Conservation (phyloP, 495 filamentous ascomycete genomes). For the Penicillium pulvis region DNA sequence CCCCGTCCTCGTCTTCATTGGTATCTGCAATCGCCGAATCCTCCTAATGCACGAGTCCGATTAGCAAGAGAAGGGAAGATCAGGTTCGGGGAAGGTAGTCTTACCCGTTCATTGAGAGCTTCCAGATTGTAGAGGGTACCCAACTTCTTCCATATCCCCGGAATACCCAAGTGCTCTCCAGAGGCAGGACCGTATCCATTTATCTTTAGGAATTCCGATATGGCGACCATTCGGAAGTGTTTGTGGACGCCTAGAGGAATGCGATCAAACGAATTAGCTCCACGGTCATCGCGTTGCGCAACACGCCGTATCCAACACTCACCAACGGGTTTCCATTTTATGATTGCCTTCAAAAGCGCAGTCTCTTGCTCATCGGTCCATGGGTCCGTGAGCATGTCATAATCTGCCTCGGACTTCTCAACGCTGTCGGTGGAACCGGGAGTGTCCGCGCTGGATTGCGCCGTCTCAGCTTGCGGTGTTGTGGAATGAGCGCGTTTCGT, state of each 20-base stretch:
- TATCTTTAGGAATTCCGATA: constrained; percentile 81
- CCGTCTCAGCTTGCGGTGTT: constrained; percentile 42
- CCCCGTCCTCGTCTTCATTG: constrained; percentile 61
- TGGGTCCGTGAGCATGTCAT: constrained; percentile 61
- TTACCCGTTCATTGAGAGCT: constrained; percentile 81
- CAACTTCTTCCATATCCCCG: constrained; percentile 91
- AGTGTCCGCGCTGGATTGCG: constrained; percentile 38
- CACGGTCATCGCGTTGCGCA: not conserved
- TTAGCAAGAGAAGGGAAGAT: constrained; percentile 8
- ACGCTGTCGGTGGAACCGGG: constrained; percentile 34
- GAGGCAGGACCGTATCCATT: constrained; percentile 74
- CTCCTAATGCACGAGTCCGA: constrained; percentile 38
- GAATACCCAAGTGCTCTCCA: constrained; percentile 79
- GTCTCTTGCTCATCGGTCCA: constrained; percentile 98
- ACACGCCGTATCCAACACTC: constrained; percentile 24
- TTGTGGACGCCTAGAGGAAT: constrained; percentile 80
- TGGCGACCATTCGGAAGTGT: constrained; percentile 92
- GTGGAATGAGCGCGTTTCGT: constrained; percentile 36
- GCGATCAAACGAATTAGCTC: constrained; percentile 8
- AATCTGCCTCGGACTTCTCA: constrained; percentile 37
- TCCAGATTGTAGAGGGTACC: constrained; percentile 82
- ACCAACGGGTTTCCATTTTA: constrained; percentile 95
- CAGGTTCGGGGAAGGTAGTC: constrained; percentile 2
- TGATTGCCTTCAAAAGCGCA: constrained; percentile 83
- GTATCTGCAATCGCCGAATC: constrained; percentile 54